phyloP scores from a whole-genome alignment of 1,284 basidiomycete genomes.

The Sanghuangporus baumii region DNA sequence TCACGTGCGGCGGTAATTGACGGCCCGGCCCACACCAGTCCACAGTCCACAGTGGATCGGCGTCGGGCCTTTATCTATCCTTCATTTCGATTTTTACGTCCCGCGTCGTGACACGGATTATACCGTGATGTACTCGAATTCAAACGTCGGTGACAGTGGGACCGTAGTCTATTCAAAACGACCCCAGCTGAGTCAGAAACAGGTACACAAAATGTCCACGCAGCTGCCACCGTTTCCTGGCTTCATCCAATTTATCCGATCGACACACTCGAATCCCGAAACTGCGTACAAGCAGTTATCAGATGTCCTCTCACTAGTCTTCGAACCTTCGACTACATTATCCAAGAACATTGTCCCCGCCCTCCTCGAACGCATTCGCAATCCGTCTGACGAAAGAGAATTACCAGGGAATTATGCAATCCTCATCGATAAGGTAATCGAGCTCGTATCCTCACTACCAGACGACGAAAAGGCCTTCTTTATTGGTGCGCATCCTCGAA shows the following conservation, averaged over 20 bases:
- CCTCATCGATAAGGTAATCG: slow-evolving; percentile 57
- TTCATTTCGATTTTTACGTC: no score
- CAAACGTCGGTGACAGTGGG: not conserved
- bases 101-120: no score
- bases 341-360: slow-evolving; percentile 50
- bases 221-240: slow-evolving; percentile 29
- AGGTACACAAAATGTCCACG: not conserved
- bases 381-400: not conserved
- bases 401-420: slow-evolving; percentile 37
- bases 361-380: slow-evolving; percentile 30
- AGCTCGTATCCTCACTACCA: slow-evolving; percentile 53
- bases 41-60: no score
- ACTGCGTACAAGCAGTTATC: not conserved
- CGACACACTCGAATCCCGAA: not conserved
- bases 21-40: not conserved
- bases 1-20: not conserved
- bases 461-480: slow-evolving; percentile 58
- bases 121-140: no score
- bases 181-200: not conserved
- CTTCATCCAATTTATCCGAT: slow-evolving; percentile 23
- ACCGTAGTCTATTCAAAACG: not conserved
- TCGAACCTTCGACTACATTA: slow-evolving; percentile 68
- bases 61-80: no score
- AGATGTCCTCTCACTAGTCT: slow-evolving; percentile 42
- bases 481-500: slow-evolving; percentile 80